Conservation (phyloP, 202 grass and related monocot species). For the Eragrostis tef region DNA sequence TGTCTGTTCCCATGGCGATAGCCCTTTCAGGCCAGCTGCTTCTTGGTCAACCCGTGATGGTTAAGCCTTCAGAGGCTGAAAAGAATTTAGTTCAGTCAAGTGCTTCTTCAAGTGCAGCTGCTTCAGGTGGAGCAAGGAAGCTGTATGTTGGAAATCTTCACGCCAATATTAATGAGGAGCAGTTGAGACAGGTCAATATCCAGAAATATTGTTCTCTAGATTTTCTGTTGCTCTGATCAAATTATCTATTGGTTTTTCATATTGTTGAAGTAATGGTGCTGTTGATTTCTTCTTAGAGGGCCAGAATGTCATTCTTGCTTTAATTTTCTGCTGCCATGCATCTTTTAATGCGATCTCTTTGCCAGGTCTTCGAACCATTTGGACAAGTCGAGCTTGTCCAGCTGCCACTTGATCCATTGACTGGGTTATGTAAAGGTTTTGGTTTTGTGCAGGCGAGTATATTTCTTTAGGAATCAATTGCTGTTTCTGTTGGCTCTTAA, state of each 20-base stretch:
- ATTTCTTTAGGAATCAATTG: background rate
- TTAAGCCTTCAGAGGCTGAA: constrained; percentile 95
- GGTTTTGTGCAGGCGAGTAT: constrained; percentile 87
- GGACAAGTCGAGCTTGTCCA: constrained; percentile 85
- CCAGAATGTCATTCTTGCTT: background rate
- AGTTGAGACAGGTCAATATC: constrained; percentile 74
- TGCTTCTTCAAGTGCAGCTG: constrained; percentile 62
- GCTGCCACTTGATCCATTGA: constrained; percentile 70
- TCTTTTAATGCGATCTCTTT: constrained; percentile 14
- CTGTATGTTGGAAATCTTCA: constrained; percentile 99
- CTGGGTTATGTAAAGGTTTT: constrained; percentile 81
- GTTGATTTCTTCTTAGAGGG: background rate
- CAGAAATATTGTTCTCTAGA: constrained; percentile 21
- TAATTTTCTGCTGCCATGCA: background rate
- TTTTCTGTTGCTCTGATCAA: background rate
- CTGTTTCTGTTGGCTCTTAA: background rate
- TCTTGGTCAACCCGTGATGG: constrained; percentile 86
- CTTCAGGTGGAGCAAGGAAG: constrained; percentile 84
- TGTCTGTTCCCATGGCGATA: constrained; percentile 98
- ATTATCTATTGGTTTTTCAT: constrained; percentile 5
- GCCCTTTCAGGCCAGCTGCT: constrained; percentile 84
- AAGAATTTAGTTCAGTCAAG: constrained; percentile 98
- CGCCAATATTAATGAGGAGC: constrained; percentile 88
- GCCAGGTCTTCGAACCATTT: constrained; percentile 81
- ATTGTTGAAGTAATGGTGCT: background rate